phyloP scores from a whole-genome alignment of 306 rosid species.

The Lithocarpus polystachyus region DNA sequence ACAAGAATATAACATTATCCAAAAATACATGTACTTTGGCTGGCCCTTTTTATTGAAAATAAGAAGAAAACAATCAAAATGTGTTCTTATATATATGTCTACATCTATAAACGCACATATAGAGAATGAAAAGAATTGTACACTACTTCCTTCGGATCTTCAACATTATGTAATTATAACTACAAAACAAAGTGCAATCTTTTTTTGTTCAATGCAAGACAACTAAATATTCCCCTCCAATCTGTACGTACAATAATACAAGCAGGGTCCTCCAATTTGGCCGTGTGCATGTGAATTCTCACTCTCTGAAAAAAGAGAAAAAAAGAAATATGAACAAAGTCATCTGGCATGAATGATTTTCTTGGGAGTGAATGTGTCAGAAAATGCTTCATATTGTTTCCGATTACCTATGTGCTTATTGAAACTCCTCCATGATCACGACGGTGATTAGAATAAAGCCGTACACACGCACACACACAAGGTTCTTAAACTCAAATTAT shows the following conservation, averaged over 20 bases:
- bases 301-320: not conserved
- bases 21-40: too few relatives aligned
- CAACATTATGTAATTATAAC: constrained; percentile 5
- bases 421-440: too few relatives aligned
- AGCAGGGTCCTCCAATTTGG: not conserved
- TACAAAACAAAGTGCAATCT: constrained; percentile 21
- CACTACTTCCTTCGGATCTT: constrained; percentile 28
- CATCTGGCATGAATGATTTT: not conserved
- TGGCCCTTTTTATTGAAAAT: not conserved
- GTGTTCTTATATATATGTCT: constrained; percentile 5
- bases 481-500: too few relatives aligned
- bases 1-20: too few relatives aligned
- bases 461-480: too few relatives aligned
- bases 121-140: constrained; percentile 14
- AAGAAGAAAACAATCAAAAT: constrained; percentile 3
- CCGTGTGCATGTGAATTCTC: not conserved
- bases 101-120: not conserved
- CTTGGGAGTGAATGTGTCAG: not conserved
- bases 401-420: too few relatives aligned
- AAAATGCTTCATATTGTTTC: too few relatives aligned
- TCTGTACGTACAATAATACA: constrained; percentile 2
- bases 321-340: not conserved
- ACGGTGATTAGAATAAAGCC: too few relatives aligned
- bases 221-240: constrained; percentile 29
- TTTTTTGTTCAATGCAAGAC: constrained; percentile 37